Evolutionary conservation across 495 filamentous ascomycete genomes (phyloP).

Genomic region (Penicillium robsamsonii): DNA sequence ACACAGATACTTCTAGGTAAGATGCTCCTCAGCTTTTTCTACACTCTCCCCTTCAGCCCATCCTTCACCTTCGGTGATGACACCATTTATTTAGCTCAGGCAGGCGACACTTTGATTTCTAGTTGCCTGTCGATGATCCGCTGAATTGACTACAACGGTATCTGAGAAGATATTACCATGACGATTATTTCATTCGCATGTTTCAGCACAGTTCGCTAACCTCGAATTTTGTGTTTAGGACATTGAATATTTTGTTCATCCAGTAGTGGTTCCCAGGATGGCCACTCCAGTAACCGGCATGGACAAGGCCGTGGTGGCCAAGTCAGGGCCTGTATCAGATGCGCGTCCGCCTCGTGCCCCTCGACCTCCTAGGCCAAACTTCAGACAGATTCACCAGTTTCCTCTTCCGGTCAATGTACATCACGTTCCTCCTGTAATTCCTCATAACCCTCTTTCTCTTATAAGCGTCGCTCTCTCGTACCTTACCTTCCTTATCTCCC

Average conservation of each 20-base stretch:
- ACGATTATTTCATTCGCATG: conserved; percentile 12
- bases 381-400: conserved; percentile 68
- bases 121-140: conserved; percentile 69
- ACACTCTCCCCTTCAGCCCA: not conserved
- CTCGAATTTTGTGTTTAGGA: conserved; percentile 14
- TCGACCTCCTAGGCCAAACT: conserved; percentile 62
- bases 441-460: conserved; percentile 87
- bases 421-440: conserved; percentile 82
- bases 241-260: conserved; percentile 5
- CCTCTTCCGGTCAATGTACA: conserved; percentile 76
- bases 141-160: conserved; percentile 96
- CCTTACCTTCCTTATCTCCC: conserved; percentile 66
- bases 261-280: conserved; percentile 23
- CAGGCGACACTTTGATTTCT: conserved; percentile 67
- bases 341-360: conserved; percentile 29
- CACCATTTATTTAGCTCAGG: conserved; percentile 45
- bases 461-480: conserved; percentile 74
- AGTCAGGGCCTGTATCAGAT: conserved; percentile 13
- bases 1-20: conserved; percentile 20
- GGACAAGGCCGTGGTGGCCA: conserved; percentile 18
- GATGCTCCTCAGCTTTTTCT: conserved; percentile 7
- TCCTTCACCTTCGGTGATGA: conserved; percentile 44
- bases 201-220: conserved; percentile 25
- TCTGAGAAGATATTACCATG: conserved; percentile 64
- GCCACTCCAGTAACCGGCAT: conserved; percentile 15